Evolutionary conservation across 345 rosid species (phyloP), one percentile per base, ranked within the genome.

Genomic region (Alliaria petiolata): DNA sequence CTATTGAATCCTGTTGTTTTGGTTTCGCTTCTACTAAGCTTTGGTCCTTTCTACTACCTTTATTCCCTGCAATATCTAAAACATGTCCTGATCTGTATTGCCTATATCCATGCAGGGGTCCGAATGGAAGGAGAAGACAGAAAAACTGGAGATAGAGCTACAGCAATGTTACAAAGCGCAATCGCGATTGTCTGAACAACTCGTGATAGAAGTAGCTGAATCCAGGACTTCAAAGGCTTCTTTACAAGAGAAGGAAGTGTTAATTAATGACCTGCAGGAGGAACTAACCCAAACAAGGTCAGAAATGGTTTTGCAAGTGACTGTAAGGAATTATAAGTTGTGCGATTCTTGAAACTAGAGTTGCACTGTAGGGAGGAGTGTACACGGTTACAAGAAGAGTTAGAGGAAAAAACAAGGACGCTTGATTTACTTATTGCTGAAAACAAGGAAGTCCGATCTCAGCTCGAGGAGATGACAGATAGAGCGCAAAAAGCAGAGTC

Each of bases 81-180:
- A 25, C 31, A 25, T 62, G 55, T 50, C 19, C 5, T 57, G 20
- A 38, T 58, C 3, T 67, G 16, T 49, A 50, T 73, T 52, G 58
- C 34, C 3, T 49, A 12, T 72, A 30, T 62, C 12, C 39, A 64
- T 77, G 65, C 70, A 91, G 99, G 89, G 96, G 3, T 89, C 90
- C 0, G 99, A 95, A 71, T 91, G 99, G 99, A 89, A 91, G 68
- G 99, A 95, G 79, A 95, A 95, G 66, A 84, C 89, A 8, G 93
- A 91, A 58, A 84, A 76, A 26, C 76, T 89, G 76, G 97, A 95
- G 49, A 25, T 50, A 62, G 98, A 95, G 78, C 86, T 95, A 65
- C 96, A 91, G 67, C 99, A 95, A 59, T 95, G 87, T 74, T 95
- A 91, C 72, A 91, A 84, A 80, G 99, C 98, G 30, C 99, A 89